Evolutionary conservation across 306 rosid species (phyloP), one percentile per base, ranked within the genome.

Genomic region (Neltuma alba): DNA sequence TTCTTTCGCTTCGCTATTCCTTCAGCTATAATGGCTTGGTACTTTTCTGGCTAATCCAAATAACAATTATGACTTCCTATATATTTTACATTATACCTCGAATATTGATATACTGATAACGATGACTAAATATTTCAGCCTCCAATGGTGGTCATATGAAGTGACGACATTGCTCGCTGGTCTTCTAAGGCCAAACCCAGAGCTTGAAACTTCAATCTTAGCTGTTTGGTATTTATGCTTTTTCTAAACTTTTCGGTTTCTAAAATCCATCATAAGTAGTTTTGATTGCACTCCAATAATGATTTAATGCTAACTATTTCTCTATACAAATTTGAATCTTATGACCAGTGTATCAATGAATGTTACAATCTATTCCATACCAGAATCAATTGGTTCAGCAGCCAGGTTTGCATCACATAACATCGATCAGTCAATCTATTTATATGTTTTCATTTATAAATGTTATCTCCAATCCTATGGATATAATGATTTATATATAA

Each of bases 61-160:
- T n/a, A n/a, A n/a, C n/a, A n/a, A n/a, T n/a, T n/a, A n/a, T n/a
- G n/a, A n/a, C n/a, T n/a, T n/a, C n/a, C n/a, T n/a, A n/a, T 33
- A 3, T 33, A 33, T 33, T 33, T 33, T 33, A 33, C 4, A 33
- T 33, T 33, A 33, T 33, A 33, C 2, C 36, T 33, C 4, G 4
- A 33, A 33, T 33, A 33, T 33, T 2, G 36, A 33, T 33, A 33
- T 33, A 33, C 4, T 33, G 36, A 27, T 74, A 55, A 67, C 70
- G 65, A 60, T 60, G 6, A 60, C 0, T 79, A 55, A 6, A 36
- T 83, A 9, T 81, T 82, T 76, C 77, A 92, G 97, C 91, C 87
- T 92, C 50, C 88, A 88, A 63, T 92, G 97, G 97, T 89, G 97
- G 97, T 89, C 94, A 18, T 86, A 76, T 77, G 92, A 92, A 91